Evolutionary conservation across 1,139 yeast species (phyloP).

Genomic region (Kazachstania sp.): DNA sequence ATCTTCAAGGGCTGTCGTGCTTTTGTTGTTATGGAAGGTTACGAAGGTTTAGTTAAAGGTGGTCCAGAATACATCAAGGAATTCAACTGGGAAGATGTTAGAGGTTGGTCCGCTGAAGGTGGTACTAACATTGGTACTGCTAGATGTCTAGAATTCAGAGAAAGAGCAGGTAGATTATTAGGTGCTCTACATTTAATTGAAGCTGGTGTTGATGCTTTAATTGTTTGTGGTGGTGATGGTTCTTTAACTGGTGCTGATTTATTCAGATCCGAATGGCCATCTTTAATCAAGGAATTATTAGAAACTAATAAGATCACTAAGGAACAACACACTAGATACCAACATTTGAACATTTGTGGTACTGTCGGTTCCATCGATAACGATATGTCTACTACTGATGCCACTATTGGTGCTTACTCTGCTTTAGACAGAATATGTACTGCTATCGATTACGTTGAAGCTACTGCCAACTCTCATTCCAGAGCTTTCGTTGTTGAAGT

Average conservation of each 20-base stretch:
- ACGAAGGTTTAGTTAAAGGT: conserved; percentile 86
- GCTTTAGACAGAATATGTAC: conserved; percentile 89
- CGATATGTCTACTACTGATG: conserved; percentile 94
- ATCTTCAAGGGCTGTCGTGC: conserved; percentile 82
- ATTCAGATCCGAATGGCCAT: conserved; percentile 91
- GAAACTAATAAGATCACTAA: conserved; percentile 45
- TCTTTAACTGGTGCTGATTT: conserved; percentile 95
- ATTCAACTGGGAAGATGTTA: conserved; percentile 86
- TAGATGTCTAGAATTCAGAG: conserved; percentile 76
- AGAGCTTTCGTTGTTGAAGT: conserved; percentile 97
- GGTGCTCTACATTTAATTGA: conserved; percentile 80
- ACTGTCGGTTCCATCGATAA: conserved; percentile 95
- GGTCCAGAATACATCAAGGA: conserved; percentile 56
- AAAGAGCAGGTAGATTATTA: conserved; percentile 69
- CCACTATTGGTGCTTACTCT: conserved; percentile 93
- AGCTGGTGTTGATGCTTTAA: conserved; percentile 88
- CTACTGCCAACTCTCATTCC: conserved; percentile 94
- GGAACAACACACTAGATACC: conserved; percentile 51
- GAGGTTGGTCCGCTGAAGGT: conserved; percentile 85
- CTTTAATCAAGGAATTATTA: conserved; percentile 62
- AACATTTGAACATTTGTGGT: conserved; percentile 82
- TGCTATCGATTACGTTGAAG: conserved; percentile 83
- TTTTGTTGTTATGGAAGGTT: conserved; percentile 92
- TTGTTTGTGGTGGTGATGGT: conserved; percentile 98
- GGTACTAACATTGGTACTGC: conserved; percentile 98